Conservation (phyloP, 176 grass and related monocot species). For the Elymus sibiricus region DNA sequence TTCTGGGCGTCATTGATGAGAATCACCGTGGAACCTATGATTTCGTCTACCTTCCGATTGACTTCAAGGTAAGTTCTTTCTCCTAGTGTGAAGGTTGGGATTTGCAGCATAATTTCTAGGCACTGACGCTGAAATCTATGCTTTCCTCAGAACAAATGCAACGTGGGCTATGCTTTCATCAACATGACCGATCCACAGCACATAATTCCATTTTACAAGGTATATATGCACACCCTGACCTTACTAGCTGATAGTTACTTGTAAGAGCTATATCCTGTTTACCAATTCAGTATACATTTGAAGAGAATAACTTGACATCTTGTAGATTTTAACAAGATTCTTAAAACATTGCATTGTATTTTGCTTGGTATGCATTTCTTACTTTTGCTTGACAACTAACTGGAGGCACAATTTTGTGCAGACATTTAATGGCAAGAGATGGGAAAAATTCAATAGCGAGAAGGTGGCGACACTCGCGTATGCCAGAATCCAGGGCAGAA, state of each 20-base stretch:
- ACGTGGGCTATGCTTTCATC: conserved; percentile 98
- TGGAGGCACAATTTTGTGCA: conserved; percentile 30
- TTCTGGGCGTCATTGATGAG: conserved; percentile 90
- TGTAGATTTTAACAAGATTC: background rate
- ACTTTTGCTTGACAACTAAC: background rate
- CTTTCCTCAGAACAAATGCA: conserved; percentile 92
- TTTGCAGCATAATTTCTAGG: background rate
- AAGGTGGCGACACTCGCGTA: conserved; percentile 97
- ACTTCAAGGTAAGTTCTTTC: conserved; percentile 75
- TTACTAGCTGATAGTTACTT: background rate
- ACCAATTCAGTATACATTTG: background rate
- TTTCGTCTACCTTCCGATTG: conserved; percentile 98
- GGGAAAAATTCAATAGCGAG: conserved; percentile 95
- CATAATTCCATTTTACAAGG: conserved; percentile 92
- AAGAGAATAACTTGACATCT: background rate
- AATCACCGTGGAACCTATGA: conserved; percentile 96
- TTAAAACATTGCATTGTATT: background rate
- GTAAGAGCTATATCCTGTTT: background rate
- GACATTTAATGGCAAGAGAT: conserved; percentile 95
- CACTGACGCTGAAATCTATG: conserved; percentile 14
- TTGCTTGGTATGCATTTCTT: background rate
- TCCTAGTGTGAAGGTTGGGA: background rate
- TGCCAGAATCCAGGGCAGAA: conserved; percentile 87
- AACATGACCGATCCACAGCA: conserved; percentile 88
- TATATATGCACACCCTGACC: conserved; percentile 11